phyloP scores from a whole-genome alignment of 768 basidiomycete genomes.

The Chalciporus piperatus region DNA sequence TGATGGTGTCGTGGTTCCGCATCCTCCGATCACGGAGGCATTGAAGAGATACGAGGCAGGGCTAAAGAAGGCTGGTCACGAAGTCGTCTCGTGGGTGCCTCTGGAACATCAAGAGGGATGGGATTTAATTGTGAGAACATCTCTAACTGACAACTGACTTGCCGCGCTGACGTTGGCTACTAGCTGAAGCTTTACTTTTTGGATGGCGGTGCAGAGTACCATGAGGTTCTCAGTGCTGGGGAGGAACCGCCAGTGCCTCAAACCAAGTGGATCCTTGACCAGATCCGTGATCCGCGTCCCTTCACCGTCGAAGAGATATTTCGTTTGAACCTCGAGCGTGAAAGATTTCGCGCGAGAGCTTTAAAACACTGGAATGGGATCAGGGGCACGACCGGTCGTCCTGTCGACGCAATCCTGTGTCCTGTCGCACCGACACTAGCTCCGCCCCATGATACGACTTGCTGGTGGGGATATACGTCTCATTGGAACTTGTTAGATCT shows the following conservation, averaged over 20 bases:
- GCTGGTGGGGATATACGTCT: slow-evolving; percentile 51
- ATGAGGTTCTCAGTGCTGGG: slow-evolving; percentile 32
- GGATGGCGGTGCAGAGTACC: slow-evolving; percentile 48
- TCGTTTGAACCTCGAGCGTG: slow-evolving; percentile 43
- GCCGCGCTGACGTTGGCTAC: slow-evolving; percentile 14
- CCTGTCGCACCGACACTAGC: slow-evolving; percentile 48
- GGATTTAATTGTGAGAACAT: slow-evolving; percentile 42
- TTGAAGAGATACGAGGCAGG: slow-evolving; percentile 38
- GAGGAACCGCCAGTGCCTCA: slow-evolving; percentile 40
- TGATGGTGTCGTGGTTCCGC: slow-evolving; percentile 48
- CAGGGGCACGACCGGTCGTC: slow-evolving; percentile 35
- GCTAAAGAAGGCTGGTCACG: slow-evolving; percentile 45
- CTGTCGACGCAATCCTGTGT: slow-evolving; percentile 47
- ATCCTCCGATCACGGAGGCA: slow-evolving; percentile 45
- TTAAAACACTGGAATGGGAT: slow-evolving; percentile 47
- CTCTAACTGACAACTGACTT: neutral
- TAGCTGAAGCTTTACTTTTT: slow-evolving; percentile 48
- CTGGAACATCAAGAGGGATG: slow-evolving; percentile 42
- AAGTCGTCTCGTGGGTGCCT: slow-evolving; percentile 50
- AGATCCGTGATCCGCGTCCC: slow-evolving; percentile 36
- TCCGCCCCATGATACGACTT: slow-evolving; percentile 44
- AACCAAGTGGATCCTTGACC: slow-evolving; percentile 42
- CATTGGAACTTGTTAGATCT: slow-evolving; percentile 55
- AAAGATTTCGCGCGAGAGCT: slow-evolving; percentile 38
- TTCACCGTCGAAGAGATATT: slow-evolving; percentile 43